phyloP scores from a whole-genome alignment of 352 stramenopile genomes.

The Phytopythium delawarense region DNA sequence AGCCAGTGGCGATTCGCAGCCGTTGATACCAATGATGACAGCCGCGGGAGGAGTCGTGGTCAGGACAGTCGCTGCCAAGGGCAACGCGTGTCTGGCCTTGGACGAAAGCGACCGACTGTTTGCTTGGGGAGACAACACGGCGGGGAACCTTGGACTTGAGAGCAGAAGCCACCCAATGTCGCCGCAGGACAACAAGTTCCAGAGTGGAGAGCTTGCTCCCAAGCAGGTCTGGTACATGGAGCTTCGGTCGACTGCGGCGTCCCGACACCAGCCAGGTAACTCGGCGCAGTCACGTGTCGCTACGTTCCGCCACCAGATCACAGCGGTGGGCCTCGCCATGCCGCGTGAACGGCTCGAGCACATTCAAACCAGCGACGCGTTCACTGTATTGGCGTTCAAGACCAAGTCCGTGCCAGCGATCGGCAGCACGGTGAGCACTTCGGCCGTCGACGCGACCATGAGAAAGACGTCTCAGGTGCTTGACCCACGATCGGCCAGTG shows the following conservation, averaged over 20 bases:
- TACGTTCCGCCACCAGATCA: constrained; percentile 31
- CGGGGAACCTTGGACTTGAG: constrained; percentile 30
- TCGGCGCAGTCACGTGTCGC: constrained; percentile 9
- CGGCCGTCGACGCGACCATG: background rate
- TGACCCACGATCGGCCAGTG: background rate
- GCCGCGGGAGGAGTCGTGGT: background rate
- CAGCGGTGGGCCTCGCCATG: constrained; percentile 13
- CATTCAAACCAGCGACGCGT: constrained; percentile 36
- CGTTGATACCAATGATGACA: background rate
- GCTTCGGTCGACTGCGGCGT: constrained; percentile 17
- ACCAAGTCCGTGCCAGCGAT: constrained; percentile 22
- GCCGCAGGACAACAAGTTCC: background rate
- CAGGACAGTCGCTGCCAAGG: constrained; percentile 21
- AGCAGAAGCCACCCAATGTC: background rate
- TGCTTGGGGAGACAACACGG: constrained; percentile 41
- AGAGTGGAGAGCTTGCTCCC: constrained; percentile 7
- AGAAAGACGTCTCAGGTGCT: background rate
- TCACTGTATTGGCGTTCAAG: constrained; percentile 43
- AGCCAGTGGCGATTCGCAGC: background rate
- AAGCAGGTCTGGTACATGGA: constrained; percentile 47
- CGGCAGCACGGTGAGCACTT: background rate
- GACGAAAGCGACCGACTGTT: constrained; percentile 51
- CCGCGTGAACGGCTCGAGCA: constrained; percentile 32
- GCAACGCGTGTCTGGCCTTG: constrained; percentile 29
- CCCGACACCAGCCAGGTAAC: background rate